Percentiles rank a stretch among this genome's conserved stretches.
Conservation (phyloP, 2,329 filamentous ascomycete species). For the Stagonosporopsis vannaccii region DNA sequence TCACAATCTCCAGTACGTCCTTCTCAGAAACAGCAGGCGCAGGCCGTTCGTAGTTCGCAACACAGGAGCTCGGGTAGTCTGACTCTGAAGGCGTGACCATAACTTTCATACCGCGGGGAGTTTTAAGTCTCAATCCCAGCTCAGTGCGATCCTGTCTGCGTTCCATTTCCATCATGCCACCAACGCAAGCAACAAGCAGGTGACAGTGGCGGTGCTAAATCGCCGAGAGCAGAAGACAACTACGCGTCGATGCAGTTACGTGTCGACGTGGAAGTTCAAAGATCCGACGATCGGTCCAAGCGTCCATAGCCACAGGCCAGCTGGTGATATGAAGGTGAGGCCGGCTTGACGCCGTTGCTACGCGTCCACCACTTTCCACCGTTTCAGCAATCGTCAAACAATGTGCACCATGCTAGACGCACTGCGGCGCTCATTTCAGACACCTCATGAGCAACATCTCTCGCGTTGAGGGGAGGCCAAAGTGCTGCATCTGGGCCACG, state of each 20-base stretch:
- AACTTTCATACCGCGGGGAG: background rate
- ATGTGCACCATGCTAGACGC: too few species aligned
- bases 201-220: too few species aligned
- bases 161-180: background rate
- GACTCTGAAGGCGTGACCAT: background rate
- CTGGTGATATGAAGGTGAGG: background rate
- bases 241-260: background rate
- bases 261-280: too few species aligned
- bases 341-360: too few species aligned
- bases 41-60: slow-evolving; percentile 20
- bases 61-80: slow-evolving; percentile 24
- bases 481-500: too few species aligned
- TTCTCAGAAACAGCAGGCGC: slow-evolving; percentile 14
- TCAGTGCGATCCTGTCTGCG: background rate
- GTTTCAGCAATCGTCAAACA: too few species aligned
- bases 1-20: slow-evolving; percentile 14
- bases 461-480: too few species aligned
- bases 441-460: too few species aligned
- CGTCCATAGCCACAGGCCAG: background rate
- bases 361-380: too few species aligned
- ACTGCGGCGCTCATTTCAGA: too few species aligned
- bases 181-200: too few species aligned
- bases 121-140: background rate
- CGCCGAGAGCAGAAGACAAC: background rate
- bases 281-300: too few species aligned